A percentile compares a stretch with the other conserved stretches of the same genome.
Evolutionary conservation across 768 basidiomycete species (phyloP).

Genomic region (Tylopilus subfusipes): DNA sequence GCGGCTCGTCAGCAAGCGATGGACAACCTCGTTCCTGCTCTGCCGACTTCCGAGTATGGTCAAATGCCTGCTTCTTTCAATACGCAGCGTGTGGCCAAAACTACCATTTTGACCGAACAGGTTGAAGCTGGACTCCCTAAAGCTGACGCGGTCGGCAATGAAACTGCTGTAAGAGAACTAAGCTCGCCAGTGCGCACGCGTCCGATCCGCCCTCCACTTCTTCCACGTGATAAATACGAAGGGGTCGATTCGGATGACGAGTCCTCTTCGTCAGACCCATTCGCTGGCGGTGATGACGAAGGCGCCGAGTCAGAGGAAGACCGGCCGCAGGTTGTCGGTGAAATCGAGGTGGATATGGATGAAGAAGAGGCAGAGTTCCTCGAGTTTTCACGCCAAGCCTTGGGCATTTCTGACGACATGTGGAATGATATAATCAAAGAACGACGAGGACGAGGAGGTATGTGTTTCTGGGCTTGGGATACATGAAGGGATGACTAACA

Average conservation of each 20-base stretch:
- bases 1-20: constrained; percentile 59
- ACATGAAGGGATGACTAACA: constrained; percentile 5
- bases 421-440: constrained; percentile 86
- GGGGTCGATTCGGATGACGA: constrained; percentile 94
- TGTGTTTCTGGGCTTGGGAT: constrained; percentile 24
- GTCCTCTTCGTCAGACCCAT: constrained; percentile 58
- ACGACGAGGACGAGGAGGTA: constrained; percentile 78
- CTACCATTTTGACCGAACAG: constrained; percentile 42
- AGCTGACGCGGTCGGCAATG: constrained; percentile 1
- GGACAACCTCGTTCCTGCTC: constrained; percentile 75
- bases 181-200: constrained; percentile 31
- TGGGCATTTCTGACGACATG: constrained; percentile 86
- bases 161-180: background rate
- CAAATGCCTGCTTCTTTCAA: constrained; percentile 75
- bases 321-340: constrained; percentile 76
- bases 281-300: constrained; percentile 40
- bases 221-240: constrained; percentile 82
- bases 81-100: constrained; percentile 62
- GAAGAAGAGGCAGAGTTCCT: constrained; percentile 94
- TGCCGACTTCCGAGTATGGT: constrained; percentile 86
- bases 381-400: constrained; percentile 87
- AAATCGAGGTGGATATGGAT: constrained; percentile 86
- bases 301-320: constrained; percentile 72
- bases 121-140: constrained; percentile 25
- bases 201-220: constrained; percentile 69